These are phyloP conservation scores for Schizothecium vesticola DNA, from an alignment of 495 filamentous ascomycete species.

Conservation along the genomic window DNA sequence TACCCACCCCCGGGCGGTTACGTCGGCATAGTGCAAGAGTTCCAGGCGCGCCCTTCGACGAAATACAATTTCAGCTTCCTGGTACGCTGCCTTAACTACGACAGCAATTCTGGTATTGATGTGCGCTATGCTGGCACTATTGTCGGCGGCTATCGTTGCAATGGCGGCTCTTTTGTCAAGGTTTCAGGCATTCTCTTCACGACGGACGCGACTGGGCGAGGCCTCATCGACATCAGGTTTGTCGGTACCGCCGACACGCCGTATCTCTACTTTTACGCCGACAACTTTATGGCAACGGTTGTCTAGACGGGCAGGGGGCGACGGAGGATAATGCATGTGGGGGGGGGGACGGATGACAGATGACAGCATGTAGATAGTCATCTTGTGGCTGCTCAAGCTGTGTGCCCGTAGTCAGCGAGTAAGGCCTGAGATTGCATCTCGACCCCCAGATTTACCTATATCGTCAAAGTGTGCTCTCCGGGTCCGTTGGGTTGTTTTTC, in stretches of 20 bases:
- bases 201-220: not conserved
- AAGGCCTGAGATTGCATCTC: too few relatives aligned
- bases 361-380: too few relatives aligned
- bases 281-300: not conserved
- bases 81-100: slow-evolving; percentile 24
- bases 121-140: slow-evolving; percentile 6
- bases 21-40: slow-evolving; percentile 7
- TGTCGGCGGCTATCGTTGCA: not conserved
- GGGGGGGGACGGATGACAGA: not conserved
- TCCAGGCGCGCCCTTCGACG: slow-evolving; percentile 15
- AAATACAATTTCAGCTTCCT: slow-evolving; percentile 15
- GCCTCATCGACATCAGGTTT: not conserved
- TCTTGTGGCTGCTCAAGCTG: too few relatives aligned
- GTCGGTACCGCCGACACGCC: not conserved
- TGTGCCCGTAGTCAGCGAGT: too few relatives aligned
- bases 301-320: not conserved
- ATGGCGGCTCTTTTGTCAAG: not conserved
- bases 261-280: not conserved
- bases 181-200: not conserved
- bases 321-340: too few relatives aligned
- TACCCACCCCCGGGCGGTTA: slow-evolving; percentile 10
- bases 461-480: too few relatives aligned
- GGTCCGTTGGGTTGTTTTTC: too few relatives aligned
- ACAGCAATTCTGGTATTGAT: slow-evolving; percentile 6
- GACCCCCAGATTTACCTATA: too few relatives aligned